Evolutionary conservation across 2,329 filamentous ascomycete species (phyloP).

Genomic region (Fusarium humuli): DNA sequence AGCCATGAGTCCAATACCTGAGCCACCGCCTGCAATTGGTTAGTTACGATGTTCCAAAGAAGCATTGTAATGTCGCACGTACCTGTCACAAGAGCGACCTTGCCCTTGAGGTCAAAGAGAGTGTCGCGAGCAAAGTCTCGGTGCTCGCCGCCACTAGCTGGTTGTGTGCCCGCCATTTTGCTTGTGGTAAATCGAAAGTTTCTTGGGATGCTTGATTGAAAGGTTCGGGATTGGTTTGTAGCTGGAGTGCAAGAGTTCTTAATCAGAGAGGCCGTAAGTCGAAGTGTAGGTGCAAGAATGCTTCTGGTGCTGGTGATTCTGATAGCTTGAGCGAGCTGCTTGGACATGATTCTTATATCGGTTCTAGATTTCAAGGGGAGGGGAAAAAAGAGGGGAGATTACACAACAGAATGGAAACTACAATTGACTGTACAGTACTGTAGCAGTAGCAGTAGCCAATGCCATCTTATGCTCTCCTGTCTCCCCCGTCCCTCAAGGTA

Average conservation of each 20-base stretch:
- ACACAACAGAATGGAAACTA: constrained; percentile 4
- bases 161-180: constrained; percentile 39
- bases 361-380: neutral
- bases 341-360: constrained; percentile 34
- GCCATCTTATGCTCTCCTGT: constrained; percentile 18
- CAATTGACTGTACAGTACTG: neutral
- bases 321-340: constrained; percentile 8
- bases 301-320: constrained; percentile 4
- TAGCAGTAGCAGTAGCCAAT: constrained; percentile 4
- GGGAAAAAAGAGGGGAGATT: constrained; percentile 18
- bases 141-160: constrained; percentile 39
- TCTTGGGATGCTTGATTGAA: constrained; percentile 1
- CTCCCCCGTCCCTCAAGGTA: neutral
- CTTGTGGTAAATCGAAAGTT: neutral
- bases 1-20: constrained; percentile 77
- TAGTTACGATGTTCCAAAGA: neutral
- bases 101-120: constrained; percentile 58
- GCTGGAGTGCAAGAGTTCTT: constrained; percentile 2
- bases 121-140: constrained; percentile 51
- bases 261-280: neutral
- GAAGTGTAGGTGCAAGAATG: constrained; percentile 13
- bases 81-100: constrained; percentile 61
- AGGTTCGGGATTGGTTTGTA: constrained; percentile 8
- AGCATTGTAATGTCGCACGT: neutral
- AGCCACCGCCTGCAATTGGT: constrained; percentile 58